Percentiles rank a stretch among this genome's conserved stretches.
Evolutionary conservation across 306 rosid species (phyloP).

Genomic region (Dalbergia oliveri): DNA sequence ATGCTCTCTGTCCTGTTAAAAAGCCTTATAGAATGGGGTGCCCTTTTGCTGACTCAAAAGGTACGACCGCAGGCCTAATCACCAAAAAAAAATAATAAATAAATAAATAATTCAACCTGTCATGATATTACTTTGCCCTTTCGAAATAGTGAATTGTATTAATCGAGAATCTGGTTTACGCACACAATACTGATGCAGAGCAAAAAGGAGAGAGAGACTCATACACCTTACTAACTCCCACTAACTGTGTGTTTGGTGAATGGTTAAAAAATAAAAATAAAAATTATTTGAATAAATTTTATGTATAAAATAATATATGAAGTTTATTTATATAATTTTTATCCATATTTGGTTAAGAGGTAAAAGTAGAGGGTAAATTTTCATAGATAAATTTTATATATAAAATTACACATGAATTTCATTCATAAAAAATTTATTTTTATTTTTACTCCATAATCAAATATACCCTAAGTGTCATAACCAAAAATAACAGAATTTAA

Average conservation of each 20-base stretch:
- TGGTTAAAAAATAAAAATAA: too few relatives aligned
- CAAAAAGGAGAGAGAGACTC: neutral
- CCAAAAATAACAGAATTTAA: slow-evolving; percentile 2
- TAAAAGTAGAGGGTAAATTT: too few relatives aligned
- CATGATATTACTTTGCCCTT: neutral
- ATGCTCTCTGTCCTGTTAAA: neutral
- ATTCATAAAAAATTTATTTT: too few relatives aligned
- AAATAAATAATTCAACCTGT: neutral
- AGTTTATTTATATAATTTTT: too few relatives aligned
- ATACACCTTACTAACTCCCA: neutral
- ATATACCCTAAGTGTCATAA: too few relatives aligned
- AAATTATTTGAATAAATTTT: too few relatives aligned
- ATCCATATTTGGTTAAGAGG: too few relatives aligned
- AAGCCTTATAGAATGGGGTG: neutral
- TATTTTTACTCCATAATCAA: too few relatives aligned
- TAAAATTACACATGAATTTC: too few relatives aligned
- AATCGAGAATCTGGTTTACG: neutral
- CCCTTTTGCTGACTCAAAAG: neutral
- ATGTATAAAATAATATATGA: too few relatives aligned
- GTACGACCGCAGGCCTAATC: neutral
- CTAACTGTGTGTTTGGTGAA: too few relatives aligned
- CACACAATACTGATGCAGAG: neutral
- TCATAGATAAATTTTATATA: too few relatives aligned
- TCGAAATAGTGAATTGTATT: neutral
- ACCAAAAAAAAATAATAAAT: neutral